These are phyloP conservation scores for Beauveria brongniartii DNA, from an alignment of 2,329 filamentous ascomycete species.

Conservation along the genomic window DNA sequence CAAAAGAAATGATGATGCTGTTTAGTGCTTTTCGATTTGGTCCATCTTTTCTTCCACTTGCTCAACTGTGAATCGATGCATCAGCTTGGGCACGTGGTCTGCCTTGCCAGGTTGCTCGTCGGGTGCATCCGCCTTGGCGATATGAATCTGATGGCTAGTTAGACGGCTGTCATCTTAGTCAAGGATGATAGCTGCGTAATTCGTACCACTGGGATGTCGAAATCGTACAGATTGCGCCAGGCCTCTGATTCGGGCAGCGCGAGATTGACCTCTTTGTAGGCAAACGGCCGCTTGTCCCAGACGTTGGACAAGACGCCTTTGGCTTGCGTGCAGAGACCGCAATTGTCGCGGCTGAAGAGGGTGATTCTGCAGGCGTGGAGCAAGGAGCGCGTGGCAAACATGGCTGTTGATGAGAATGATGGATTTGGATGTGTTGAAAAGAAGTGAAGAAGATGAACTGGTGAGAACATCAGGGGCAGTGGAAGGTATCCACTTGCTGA, in stretches of 20 bases:
- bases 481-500: neutral
- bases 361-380: constrained; percentile 58
- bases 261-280: constrained; percentile 61
- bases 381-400: constrained; percentile 40
- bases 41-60: constrained; percentile 65
- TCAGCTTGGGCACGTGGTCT: constrained; percentile 58
- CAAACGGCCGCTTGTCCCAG: constrained; percentile 58
- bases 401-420: constrained; percentile 19
- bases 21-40: constrained; percentile 32
- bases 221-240: constrained; percentile 71
- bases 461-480: neutral
- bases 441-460: neutral
- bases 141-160: constrained; percentile 41
- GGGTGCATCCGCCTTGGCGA: constrained; percentile 48
- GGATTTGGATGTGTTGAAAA: neutral
- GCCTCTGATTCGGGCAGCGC: constrained; percentile 51
- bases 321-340: constrained; percentile 61
- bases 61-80: constrained; percentile 65
- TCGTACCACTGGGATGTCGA: constrained; percentile 71
- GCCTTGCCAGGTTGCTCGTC: constrained; percentile 47
- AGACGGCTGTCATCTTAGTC: neutral
- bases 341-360: constrained; percentile 65
- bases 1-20: neutral
- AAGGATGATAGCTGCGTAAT: neutral
- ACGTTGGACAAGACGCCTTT: constrained; percentile 61